Conservation (phyloP, 805 yeast species). For the Ogataea paradorogensis region DNA sequence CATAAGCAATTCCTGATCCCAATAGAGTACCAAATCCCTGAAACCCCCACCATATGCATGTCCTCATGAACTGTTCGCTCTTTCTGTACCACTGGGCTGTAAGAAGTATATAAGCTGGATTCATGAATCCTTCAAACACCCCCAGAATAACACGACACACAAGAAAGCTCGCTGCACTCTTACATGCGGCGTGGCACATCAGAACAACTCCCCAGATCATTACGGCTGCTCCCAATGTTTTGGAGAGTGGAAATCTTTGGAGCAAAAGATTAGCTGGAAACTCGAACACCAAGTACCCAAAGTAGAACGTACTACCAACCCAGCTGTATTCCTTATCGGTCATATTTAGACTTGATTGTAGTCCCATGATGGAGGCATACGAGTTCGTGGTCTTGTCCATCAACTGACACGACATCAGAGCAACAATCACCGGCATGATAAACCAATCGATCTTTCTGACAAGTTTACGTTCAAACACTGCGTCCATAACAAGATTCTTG, state of each 20-base stretch:
- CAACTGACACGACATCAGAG: conserved; percentile 34
- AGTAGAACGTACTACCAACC: conserved; percentile 44
- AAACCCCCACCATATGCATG: conserved; percentile 37
- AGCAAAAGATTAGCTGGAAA: conserved; percentile 42
- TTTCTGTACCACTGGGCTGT: conserved; percentile 50
- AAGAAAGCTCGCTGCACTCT: conserved; percentile 40
- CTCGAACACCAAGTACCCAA: conserved; percentile 46
- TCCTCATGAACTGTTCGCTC: conserved; percentile 40
- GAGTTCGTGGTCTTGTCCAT: conserved; percentile 41
- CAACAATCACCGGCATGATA: conserved; percentile 36
- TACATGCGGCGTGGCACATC: conserved; percentile 33
- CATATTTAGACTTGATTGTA: conserved; percentile 32
- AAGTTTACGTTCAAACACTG: conserved; percentile 20
- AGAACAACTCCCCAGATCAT: conserved; percentile 47
- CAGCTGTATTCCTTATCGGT: conserved; percentile 38
- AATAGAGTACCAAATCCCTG: conserved; percentile 43
- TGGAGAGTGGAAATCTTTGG: conserved; percentile 53
- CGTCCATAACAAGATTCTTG: not conserved
- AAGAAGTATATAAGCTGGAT: conserved; percentile 49
- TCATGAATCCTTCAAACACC: conserved; percentile 43
- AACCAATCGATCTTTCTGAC: conserved; percentile 37
- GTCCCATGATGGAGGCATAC: conserved; percentile 38
- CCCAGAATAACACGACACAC: conserved; percentile 50
- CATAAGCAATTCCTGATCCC: conserved; percentile 48
- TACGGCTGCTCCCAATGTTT: conserved; percentile 45